phyloP scores from a whole-genome alignment of 2,329 filamentous ascomycete genomes.

The Cercospora sp. region DNA sequence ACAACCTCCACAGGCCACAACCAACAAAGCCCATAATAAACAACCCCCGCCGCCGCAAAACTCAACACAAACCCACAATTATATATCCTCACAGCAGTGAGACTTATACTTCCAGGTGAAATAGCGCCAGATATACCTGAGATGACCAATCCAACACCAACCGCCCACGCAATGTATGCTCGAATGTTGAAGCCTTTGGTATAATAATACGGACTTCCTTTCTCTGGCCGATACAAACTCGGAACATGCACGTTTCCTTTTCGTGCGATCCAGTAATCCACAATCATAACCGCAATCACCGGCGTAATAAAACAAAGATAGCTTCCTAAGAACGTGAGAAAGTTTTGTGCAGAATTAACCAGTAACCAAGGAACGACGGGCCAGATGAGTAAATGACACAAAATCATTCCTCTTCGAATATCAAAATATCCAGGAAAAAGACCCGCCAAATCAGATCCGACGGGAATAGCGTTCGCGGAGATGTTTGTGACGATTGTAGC shows the following conservation, averaged over 20 bases:
- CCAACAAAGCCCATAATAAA: constrained; percentile 23
- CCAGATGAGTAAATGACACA: constrained; percentile 43
- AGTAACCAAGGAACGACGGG: constrained; percentile 48
- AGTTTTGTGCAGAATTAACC: constrained; percentile 43
- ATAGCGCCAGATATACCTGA: constrained; percentile 30
- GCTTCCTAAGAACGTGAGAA: constrained; percentile 47
- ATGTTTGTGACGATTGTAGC: constrained; percentile 50
- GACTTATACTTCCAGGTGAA: constrained; percentile 23
- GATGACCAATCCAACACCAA: constrained; percentile 29
- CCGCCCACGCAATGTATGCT: constrained; percentile 27
- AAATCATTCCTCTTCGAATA: constrained; percentile 47
- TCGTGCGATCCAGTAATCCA: constrained; percentile 44
- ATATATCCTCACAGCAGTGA: constrained; percentile 29
- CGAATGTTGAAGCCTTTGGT: constrained; percentile 27
- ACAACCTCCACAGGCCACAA: constrained; percentile 29
- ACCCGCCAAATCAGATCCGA: constrained; percentile 46
- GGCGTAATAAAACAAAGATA: constrained; percentile 49
- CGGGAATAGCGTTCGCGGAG: constrained; percentile 45
- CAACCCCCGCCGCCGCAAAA: constrained; percentile 21
- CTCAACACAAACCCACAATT: constrained; percentile 30
- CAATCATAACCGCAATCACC: constrained; percentile 43
- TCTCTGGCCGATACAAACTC: constrained; percentile 38
- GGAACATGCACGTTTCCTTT: constrained; percentile 48
- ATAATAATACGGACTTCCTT: constrained; percentile 25
- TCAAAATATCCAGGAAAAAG: constrained; percentile 48